A percentile compares a stretch with the other conserved stretches of the same genome.
phyloP scores from a whole-genome alignment of 257 asterid genomes.

The Cordia subcordata region DNA sequence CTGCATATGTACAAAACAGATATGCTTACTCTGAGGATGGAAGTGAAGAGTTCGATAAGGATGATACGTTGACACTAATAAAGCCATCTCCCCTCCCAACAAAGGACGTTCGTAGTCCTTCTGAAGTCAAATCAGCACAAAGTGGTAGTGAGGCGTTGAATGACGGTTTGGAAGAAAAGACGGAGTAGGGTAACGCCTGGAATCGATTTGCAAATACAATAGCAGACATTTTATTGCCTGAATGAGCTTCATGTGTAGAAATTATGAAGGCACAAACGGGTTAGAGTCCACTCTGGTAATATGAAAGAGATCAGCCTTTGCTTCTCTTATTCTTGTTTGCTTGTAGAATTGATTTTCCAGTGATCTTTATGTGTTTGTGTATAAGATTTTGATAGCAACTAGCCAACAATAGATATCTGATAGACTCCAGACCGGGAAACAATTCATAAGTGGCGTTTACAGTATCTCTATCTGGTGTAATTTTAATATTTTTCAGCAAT shows the following conservation, averaged over 20 bases:
- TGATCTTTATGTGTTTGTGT: neutral
- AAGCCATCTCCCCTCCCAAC: slow-evolving; percentile 61
- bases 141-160: slow-evolving; percentile 31
- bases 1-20: slow-evolving; percentile 20
- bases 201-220: neutral
- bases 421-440: neutral
- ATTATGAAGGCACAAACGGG: too few species aligned
- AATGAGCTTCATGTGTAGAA: neutral
- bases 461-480: neutral
- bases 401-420: neutral
- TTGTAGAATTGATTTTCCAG: neutral
- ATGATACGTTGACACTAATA: slow-evolving; percentile 64
- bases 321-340: neutral
- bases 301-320: neutral
- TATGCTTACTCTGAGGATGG: slow-evolving; percentile 90
- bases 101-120: slow-evolving; percentile 46
- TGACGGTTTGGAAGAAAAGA: slow-evolving; percentile 53
- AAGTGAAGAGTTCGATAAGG: slow-evolving; percentile 77
- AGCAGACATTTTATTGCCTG: neutral
- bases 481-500: neutral
- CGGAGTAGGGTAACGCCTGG: slow-evolving; percentile 37
- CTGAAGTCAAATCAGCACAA: slow-evolving; percentile 37
- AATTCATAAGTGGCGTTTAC: neutral
- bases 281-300: neutral
- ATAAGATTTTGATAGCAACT: neutral